Evolutionary conservation across 306 rosid genomes (phyloP).

Genomic region (Senna siamea): DNA sequence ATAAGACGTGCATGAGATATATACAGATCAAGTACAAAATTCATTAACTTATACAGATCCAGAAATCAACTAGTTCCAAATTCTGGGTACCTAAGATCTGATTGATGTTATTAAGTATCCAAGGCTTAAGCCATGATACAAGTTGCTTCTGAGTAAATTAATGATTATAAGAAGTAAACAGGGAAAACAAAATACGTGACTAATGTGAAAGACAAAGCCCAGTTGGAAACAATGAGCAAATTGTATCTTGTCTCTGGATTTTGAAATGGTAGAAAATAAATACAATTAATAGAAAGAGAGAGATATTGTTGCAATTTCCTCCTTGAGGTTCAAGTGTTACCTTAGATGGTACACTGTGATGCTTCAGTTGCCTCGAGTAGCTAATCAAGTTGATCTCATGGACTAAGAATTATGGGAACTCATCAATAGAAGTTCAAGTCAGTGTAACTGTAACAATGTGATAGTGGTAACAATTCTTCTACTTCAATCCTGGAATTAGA

Average conservation of each 20-base stretch:
- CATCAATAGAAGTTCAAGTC: constrained; percentile 59
- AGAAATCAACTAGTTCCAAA: constrained; percentile 30
- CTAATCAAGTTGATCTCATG: constrained; percentile 23
- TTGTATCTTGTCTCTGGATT: no score
- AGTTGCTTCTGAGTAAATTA: no score
- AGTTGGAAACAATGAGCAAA: no score
- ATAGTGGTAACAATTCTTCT: constrained; percentile 73
- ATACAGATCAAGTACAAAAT: constrained; percentile 22
- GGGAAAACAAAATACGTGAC: no score
- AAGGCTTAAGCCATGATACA: no score
- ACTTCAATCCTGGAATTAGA: constrained; percentile 80
- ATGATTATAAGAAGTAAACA: no score
- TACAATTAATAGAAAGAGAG: not conserved
- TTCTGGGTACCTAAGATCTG: not conserved
- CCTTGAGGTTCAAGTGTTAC: constrained; percentile 37
- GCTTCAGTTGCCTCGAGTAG: constrained; percentile 33
- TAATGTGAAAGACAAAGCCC: no score
- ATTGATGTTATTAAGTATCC: no score
- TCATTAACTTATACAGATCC: constrained; percentile 24
- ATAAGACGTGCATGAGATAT: constrained; percentile 41
- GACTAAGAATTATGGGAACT: constrained; percentile 27
- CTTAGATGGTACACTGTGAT: no score
- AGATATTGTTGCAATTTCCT: constrained; percentile 19
- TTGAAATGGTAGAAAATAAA: no score
- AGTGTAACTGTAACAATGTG: constrained; percentile 54